Evolutionary conservation across 257 asterid genomes (phyloP), one percentile per base, ranked within the genome.

Genomic region (Echium plantagineum): DNA sequence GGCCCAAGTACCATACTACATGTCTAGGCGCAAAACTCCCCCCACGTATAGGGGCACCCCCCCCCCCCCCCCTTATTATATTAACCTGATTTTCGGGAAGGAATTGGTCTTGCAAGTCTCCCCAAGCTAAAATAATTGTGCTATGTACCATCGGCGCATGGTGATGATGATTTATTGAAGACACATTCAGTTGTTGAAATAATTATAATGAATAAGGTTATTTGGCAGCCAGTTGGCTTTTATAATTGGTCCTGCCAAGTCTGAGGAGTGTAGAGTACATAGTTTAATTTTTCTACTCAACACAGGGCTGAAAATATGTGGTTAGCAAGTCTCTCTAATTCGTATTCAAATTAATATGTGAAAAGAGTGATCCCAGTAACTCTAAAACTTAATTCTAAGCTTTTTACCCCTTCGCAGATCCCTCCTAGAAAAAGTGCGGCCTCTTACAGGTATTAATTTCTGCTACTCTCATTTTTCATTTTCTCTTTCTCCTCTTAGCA

Each of bases 361-460:
- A 42, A 12, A 42, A 42, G 49, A 42, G 2, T 2, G 17, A 10
- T 42, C 49, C 2, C 17, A 42, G 49, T 42, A 42, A 42, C 15
- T 56, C 19, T 9, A 10, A 13, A 56, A 57, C 72, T 7, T 74
- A 30, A 55, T 57, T 66, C 59, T 49, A 42, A 1, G 17, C 61
- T 58, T 58, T 47, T 62, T 19, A 53, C 58, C 53, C 59, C 59
- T 48, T 46, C 74, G 77, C 96, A 91, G 98, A 91, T 88, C 73
- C 98, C 98, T 74, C 98, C 98, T 38, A 82, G 98, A 66, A 84
- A 63, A 77, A 85, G 76, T 71, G 87, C 95, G 56, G 95, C 94
- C 72, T 91, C 98, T 61, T 85, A 91, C 96, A 91, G 98, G 98
- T 89, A 69, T 65, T 18, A 52, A 46, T 65, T 19, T 57, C 55